phyloP scores from a whole-genome alignment of 2,329 filamentous ascomycete genomes.

The Aspergillus fructus region DNA sequence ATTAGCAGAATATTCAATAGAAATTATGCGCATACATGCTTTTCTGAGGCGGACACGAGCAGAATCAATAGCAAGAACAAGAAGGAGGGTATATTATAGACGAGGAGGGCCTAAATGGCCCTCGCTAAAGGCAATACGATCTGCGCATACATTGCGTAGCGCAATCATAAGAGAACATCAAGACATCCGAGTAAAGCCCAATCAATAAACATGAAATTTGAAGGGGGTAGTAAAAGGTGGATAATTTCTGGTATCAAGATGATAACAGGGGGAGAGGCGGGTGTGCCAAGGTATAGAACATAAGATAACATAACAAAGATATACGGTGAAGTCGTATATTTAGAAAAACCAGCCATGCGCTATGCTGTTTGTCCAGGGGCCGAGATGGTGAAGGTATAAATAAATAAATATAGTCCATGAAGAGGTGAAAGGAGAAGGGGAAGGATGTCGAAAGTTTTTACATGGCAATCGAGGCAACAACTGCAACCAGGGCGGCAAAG shows the following conservation, averaged over 20 bases:
- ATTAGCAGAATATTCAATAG: background rate
- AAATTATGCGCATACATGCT: background rate
- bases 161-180: constrained; percentile 5
- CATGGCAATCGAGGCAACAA: constrained; percentile 46
- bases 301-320: constrained; percentile 11
- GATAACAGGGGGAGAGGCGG: background rate
- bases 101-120: background rate
- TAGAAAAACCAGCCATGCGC: constrained; percentile 8
- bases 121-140: background rate
- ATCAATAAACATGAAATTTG: background rate
- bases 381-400: constrained; percentile 12
- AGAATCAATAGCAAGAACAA: background rate
- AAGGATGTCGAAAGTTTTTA: constrained; percentile 27
- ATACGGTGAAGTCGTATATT: constrained; percentile 15
- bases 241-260: constrained; percentile 3
- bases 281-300: constrained; percentile 19
- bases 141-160: background rate
- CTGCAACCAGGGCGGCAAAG: constrained; percentile 48
- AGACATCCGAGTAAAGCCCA: constrained; percentile 1
- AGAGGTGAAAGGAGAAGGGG: background rate
- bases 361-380: constrained; percentile 8
- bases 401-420: constrained; percentile 24
- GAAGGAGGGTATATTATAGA: background rate
- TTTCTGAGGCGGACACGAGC: background rate
- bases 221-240: background rate